A percentile compares a stretch with the other conserved stretches of the same genome.
Evolutionary conservation across 371 early-diverging fungal species (phyloP).

Genomic region (Mortierella sp.): DNA sequence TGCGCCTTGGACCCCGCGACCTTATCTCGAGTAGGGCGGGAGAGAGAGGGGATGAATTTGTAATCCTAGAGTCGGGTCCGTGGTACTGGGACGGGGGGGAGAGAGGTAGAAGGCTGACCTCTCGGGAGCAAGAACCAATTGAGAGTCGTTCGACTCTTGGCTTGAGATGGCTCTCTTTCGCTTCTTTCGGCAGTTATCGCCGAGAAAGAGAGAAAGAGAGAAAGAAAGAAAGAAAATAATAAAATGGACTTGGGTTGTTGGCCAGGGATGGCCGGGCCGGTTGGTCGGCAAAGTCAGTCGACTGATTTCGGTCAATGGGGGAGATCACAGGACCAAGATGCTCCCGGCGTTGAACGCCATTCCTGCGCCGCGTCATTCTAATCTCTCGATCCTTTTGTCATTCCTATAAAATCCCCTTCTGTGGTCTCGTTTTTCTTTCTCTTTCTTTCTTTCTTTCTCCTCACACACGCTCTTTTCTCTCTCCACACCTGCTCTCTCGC

Average conservation of each 20-base stretch:
- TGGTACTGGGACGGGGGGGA: no score
- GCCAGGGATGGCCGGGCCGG: not conserved
- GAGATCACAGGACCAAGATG: not conserved
- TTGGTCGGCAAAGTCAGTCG: not conserved
- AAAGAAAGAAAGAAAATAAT: not conserved
- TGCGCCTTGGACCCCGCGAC: not conserved
- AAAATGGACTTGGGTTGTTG: no score
- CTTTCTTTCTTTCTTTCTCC: not conserved
- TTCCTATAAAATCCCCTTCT: no score
- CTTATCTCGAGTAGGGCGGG: not conserved
- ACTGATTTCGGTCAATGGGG: no score
- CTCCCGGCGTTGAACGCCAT: no score
- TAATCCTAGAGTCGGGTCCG: not conserved
- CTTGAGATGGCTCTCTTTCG: not conserved
- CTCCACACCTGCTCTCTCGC: not conserved
- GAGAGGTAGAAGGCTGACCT: no score
- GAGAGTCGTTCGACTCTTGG: not conserved
- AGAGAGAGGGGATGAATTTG: not conserved
- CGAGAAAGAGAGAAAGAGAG: not conserved
- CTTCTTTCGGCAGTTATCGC: not conserved
- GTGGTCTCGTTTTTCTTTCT: not conserved
- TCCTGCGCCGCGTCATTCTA: no score
- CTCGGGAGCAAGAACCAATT: not conserved
- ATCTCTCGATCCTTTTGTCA: not conserved
- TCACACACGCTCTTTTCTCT: not conserved